A percentile compares a stretch with the other conserved stretches of the same genome.
Evolutionary conservation across 2,329 filamentous ascomycete genomes (phyloP).

Genomic region (Fusarium sp.): DNA sequence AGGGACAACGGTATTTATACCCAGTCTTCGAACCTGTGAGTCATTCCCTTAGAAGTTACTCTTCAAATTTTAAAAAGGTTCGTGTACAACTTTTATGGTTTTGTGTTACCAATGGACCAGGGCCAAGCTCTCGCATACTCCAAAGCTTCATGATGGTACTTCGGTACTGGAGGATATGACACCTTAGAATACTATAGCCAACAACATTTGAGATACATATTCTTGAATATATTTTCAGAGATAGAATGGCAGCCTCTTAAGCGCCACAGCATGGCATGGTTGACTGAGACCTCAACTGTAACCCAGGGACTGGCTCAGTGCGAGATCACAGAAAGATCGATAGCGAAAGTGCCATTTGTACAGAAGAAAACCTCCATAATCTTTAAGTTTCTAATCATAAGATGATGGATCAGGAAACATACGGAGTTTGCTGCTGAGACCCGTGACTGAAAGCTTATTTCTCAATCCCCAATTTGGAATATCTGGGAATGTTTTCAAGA

Average conservation of each 20-base stretch:
- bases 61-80: background rate
- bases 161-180: background rate
- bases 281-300: no score
- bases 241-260: no score
- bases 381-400: background rate
- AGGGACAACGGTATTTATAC: background rate
- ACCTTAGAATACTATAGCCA: background rate
- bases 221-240: no score
- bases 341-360: background rate
- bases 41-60: accelerated
- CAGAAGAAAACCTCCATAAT: background rate
- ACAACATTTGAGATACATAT: background rate
- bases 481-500: background rate
- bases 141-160: background rate
- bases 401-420: background rate
- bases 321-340: background rate
- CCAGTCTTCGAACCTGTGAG: background rate
- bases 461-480: background rate
- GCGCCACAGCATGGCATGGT: no score
- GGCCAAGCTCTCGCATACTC: accelerated
- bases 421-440: background rate
- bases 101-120: background rate
- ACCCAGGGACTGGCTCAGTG: background rate
- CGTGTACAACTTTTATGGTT: background rate
- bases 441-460: background rate